Evolutionary conservation across 1,284 basidiomycete genomes (phyloP).

Genomic region (Athelia psychrophila): DNA sequence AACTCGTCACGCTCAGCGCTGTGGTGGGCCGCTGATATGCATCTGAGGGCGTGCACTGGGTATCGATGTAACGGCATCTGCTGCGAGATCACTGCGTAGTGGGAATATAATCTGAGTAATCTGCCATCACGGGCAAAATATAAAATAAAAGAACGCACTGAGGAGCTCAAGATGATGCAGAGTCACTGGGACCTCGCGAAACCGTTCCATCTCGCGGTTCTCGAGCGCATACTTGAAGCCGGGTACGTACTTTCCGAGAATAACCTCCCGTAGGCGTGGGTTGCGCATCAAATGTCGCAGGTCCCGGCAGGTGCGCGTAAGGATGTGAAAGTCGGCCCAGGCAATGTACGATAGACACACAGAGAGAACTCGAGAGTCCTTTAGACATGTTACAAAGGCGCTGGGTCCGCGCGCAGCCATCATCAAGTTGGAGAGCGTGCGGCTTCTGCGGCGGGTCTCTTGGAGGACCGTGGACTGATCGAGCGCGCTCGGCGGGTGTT

Average conservation of each 20-base stretch:
- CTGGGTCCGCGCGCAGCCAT: background rate
- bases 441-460: background rate
- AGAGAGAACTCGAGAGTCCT: conserved; percentile 40
- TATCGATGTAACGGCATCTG: conserved; percentile 55
- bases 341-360: conserved; percentile 38
- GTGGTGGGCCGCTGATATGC: conserved; percentile 37
- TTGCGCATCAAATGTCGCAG: conserved; percentile 43
- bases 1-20: conserved; percentile 32
- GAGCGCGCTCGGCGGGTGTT: background rate
- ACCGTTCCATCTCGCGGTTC: conserved; percentile 34
- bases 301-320: conserved; percentile 47
- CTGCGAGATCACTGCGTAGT: conserved; percentile 59
- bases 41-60: conserved; percentile 53
- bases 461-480: background rate
- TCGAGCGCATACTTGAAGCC: conserved; percentile 47
- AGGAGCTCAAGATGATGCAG: conserved; percentile 60
- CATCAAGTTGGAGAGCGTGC: background rate
- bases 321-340: conserved; percentile 54
- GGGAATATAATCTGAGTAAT: conserved; percentile 4
- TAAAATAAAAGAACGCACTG: conserved; percentile 42
- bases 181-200: conserved; percentile 47
- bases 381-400: conserved; percentile 27
- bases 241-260: conserved; percentile 59
- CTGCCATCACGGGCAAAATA: conserved; percentile 8
- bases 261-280: conserved; percentile 41